These are phyloP conservation scores for Triadica sebifera DNA, from an alignment of 345 rosid species.

Conservation along the genomic window DNA sequence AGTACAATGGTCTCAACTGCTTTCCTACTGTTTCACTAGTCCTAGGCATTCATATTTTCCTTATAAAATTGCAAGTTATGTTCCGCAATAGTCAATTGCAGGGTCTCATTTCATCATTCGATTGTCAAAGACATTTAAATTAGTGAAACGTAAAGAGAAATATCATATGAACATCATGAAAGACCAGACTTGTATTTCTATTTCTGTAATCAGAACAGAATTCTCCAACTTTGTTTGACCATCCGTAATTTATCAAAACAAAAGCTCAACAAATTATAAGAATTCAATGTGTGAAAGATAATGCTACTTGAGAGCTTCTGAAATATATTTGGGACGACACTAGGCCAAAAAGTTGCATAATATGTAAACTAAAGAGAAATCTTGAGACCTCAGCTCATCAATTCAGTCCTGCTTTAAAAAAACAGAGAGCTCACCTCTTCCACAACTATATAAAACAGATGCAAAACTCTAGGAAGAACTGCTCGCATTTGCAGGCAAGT, in stretches of 20 bases:
- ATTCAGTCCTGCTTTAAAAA: background rate
- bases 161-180: background rate
- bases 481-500: conserved; percentile 37
- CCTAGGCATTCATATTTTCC: background rate
- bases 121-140: background rate
- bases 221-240: background rate
- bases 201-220: background rate
- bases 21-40: background rate
- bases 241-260: background rate
- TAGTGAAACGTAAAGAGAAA: background rate
- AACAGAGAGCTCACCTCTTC: conserved; percentile 17
- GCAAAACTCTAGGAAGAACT: conserved; percentile 29
- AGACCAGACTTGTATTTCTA: no score
- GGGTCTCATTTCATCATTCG: background rate
- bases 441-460: conserved; percentile 4
- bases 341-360: background rate
- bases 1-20: background rate
- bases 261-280: background rate
- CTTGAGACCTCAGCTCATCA: background rate
- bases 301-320: background rate
- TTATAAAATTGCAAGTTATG: background rate
- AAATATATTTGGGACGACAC: background rate
- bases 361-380: background rate
- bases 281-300: background rate
- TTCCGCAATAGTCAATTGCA: background rate